Evolutionary conservation across 306 rosid species (phyloP), one percentile per base, ranked within the genome.

Genomic region (Pyrus communis): DNA sequence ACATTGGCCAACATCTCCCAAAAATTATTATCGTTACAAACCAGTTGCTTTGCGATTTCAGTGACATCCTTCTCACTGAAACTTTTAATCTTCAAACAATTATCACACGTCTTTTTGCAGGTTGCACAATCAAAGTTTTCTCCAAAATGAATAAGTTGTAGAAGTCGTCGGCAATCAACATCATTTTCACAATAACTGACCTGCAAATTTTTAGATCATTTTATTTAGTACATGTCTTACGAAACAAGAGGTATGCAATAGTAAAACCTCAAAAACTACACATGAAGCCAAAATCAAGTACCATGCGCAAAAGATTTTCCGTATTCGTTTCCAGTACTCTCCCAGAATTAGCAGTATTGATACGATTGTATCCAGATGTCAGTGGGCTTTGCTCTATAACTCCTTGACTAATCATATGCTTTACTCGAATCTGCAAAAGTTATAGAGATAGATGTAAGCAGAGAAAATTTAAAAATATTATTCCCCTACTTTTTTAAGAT

Each of bases 51-150:
- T 59, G 97, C 92, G 7, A 57, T 86, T 79, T 82, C 88, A 22
- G 97, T 92, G 81, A 92, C 96, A 88, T 95, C 93, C 89, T 90
- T 95, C 83, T 92, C 97, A 69, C 82, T 65, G 68, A 83, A 90
- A 82, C 82, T 90, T 79, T 79, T 85, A 80, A 77, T 76, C 84
- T 82, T 92, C 87, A 84, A 80, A 83, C 99, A 95, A 89, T 89
- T 95, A 81, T 95, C 99, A 76, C 99, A 95, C 46, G 99, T 95
- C 87, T 90, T 95, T 81, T 85, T 86, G 91, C 99, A 95, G 60
- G 89, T 83, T 69, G 81, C 81, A 83, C 88, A 85, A 88, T 95
- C 91, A 76, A 95, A 92, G 81, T 88, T 95, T 78, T 95, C 97
- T 79, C 99, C 99, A 69, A 95, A 89, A 90, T 95, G 99, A 78